Evolutionary conservation across 768 basidiomycete species (phyloP), one percentile per base, ranked within the genome.

Genomic region (Trametes gibbosa): DNA sequence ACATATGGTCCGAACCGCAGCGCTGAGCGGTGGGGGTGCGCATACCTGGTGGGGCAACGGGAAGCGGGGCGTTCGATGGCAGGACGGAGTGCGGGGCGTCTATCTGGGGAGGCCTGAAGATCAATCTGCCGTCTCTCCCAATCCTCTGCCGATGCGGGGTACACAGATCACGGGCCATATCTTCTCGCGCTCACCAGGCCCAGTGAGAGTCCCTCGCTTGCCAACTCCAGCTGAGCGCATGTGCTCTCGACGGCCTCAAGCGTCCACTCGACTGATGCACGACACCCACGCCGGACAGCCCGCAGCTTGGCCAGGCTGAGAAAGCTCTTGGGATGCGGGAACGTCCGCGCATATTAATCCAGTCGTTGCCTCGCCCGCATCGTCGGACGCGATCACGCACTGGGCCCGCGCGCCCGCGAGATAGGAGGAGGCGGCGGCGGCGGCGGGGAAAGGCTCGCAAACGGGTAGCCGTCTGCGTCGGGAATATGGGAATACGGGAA

Each of bases 111-210:
- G 19, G 37, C 16, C 10, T 19, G 34, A 45, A 32, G 24, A 55
- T 32, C 34, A 14, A 46, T 55, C 37, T 34, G 21, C 37, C 23
- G 39, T 37, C 13, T 16, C 10, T 4, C 19, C 46, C 16, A 32
- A n/a, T 23, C 13, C 8, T 23, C 21, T 41, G 55, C 47, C 47
- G 39, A 42, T 56, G 55, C 47, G 55, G 55, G 55, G 55, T 56
- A 56, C 10, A 32, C 29, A 49, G 47, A 48, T 41, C 25, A 49
- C 46, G 25, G 55, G 37, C 55, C 37, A 50, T 49, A 49, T 40
- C 55, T 56, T 48, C 41, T 13, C 55, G 49, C 49, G 17, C 34
- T 54, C 34, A 37, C 50, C 13, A 39, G 21, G 50, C n/a, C 48
- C 35, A 19, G 10, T 37, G 14, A 50, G 12, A 39, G 21, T 8